Conservation (phyloP, 75 land plant species). For the Pinus taeda region DNA sequence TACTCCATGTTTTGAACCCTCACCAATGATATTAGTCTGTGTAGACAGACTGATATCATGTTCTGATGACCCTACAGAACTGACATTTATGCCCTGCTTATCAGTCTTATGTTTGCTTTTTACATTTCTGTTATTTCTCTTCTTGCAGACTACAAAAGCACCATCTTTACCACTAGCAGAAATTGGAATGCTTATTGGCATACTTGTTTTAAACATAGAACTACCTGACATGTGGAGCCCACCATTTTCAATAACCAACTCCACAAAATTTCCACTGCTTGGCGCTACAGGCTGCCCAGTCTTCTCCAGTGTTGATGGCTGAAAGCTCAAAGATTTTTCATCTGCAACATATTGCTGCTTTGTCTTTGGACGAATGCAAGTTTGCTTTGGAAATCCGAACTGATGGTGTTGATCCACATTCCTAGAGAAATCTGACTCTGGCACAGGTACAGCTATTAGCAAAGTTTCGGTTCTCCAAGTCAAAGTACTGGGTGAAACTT, state of each 20-base stretch:
- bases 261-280: background rate
- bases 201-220: background rate
- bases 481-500: background rate
- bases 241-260: background rate
- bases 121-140: no score
- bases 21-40: no score
- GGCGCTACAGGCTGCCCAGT: background rate
- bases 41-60: no score
- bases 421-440: background rate
- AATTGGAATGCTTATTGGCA: background rate
- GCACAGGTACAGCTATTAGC: background rate
- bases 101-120: no score
- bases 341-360: slow-evolving; percentile 1
- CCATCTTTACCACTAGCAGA: no score
- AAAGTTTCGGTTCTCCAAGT: background rate
- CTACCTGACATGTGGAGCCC: background rate
- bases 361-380: background rate
- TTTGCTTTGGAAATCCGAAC: background rate
- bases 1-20: no score
- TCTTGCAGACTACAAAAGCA: no score
- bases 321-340: background rate
- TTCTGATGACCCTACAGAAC: no score
- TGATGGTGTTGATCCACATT: background rate
- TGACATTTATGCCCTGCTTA: no score
- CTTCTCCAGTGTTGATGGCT: slow-evolving; percentile 1